Evolutionary conservation across 2,329 filamentous ascomycete species (phyloP), one percentile per base, ranked within the genome.

Genomic region (Penicillium frequentans): DNA sequence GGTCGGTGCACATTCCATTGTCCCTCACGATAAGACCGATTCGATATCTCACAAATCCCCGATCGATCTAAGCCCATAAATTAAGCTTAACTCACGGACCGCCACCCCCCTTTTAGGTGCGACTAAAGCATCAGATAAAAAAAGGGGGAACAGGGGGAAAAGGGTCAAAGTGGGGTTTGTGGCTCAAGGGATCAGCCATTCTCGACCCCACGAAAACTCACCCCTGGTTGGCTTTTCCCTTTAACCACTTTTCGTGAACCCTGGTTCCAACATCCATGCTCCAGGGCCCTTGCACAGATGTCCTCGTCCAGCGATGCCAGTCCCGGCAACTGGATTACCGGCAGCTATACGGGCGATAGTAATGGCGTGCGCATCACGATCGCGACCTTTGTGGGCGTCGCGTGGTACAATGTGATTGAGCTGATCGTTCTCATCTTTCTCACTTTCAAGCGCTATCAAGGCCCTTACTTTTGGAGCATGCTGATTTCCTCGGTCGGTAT

Each of bases 401-500:
- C 68, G 5, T 66, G 68, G 61, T 71, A 73, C 58, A 72, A 72
- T 45, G 67, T 67, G 13, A 60, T 79, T 16, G 80, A 82, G 60
- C 70, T 82, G 23, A 70, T 80, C 29, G 67, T 79, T 33, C 71
- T 81, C 49, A 74, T 79, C 33, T 74, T 81, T 52, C 64, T 79
- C 26, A 80, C 76, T 29, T 82, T 82, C 68, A 78, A 79, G 27
- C 72, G 70, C 23, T 80, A 77, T 51, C 67, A 69, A 23, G 80
- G 80, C 0, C 65, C 79, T 16, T 82, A 82, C 61, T 82, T 82
- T 61, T 81, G 79, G 79, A 77, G 74, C 26, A 64, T 82, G 58
- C 58, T 82, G 21, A 63, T 78, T 24, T 68, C 79, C 0, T 73
- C 75, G 1, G 62, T 75, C 10, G 78, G 78, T 9, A 77, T 82